phyloP scores from a whole-genome alignment of 2,329 filamentous ascomycete genomes.

The Xylariaceae sp. region DNA sequence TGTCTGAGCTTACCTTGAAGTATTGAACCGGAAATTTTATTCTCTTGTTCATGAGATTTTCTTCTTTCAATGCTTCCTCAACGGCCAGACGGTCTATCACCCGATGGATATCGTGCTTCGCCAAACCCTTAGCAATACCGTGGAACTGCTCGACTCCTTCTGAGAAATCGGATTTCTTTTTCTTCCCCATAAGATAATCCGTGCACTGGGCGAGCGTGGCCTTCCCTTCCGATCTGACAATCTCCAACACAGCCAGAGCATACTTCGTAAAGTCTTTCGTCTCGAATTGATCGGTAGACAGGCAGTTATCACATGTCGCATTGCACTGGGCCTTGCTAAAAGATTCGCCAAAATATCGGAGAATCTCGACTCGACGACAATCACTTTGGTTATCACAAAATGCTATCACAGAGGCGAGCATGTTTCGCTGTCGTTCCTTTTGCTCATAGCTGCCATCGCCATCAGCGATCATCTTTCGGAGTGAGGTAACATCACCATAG shows the following conservation, averaged over 20 bases:
- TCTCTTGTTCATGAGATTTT: conserved; percentile 59
- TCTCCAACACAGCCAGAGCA: conserved; percentile 64
- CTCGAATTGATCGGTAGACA: conserved; percentile 66
- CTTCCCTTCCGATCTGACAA: conserved; percentile 59
- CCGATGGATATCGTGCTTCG: conserved; percentile 73
- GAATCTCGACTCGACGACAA: conserved; percentile 81
- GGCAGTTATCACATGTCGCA: conserved; percentile 84
- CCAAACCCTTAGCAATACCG: conserved; percentile 66
- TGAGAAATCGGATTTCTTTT: conserved; percentile 50
- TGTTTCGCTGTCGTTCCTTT: conserved; percentile 76
- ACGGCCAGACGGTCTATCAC: conserved; percentile 74
- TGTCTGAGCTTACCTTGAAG: conserved; percentile 51
- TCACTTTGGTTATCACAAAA: conserved; percentile 88
- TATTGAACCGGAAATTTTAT: conserved; percentile 72
- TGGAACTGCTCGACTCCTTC: conserved; percentile 54
- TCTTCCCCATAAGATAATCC: conserved; percentile 76
- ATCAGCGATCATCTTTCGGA: conserved; percentile 80
- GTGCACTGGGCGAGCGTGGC: conserved; percentile 76
- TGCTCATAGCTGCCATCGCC: conserved; percentile 72
- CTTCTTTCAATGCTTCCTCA: conserved; percentile 70
- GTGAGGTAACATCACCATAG: conserved; percentile 68
- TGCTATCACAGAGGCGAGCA: conserved; percentile 79
- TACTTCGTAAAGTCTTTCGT: conserved; percentile 72
- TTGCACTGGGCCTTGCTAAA: conserved; percentile 71
- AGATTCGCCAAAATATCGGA: conserved; percentile 89